Evolutionary conservation across 768 basidiomycete species (phyloP).

Genomic region (Termitomyces sp.): DNA sequence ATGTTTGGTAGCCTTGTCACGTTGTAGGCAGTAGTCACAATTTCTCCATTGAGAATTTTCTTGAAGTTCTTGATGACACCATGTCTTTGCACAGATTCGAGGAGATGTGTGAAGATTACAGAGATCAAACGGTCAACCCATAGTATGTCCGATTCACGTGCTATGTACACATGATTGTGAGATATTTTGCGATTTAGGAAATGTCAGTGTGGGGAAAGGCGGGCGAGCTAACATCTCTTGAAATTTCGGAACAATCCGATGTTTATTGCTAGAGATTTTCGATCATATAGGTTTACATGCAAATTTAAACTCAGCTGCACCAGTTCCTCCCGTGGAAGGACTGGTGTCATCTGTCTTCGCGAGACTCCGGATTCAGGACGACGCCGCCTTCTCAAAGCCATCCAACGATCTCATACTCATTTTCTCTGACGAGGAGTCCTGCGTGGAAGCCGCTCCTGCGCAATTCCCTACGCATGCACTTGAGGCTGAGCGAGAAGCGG

Average conservation of each 20-base stretch:
- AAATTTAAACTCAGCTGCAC: too few species aligned
- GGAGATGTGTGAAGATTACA: not conserved
- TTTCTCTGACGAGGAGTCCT: constrained; percentile 56
- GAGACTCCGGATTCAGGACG: constrained; percentile 44
- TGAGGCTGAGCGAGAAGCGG: constrained; percentile 69
- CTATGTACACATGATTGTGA: too few species aligned
- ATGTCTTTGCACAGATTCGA: not conserved
- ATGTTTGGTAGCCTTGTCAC: not conserved
- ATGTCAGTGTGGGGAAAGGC: too few species aligned
- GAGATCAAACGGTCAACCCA: too few species aligned
- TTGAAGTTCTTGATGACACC: not conserved
- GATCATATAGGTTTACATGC: too few species aligned
- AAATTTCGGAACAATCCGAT: too few species aligned
- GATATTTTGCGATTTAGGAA: too few species aligned
- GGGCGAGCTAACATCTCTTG: too few species aligned
- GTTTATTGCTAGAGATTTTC: too few species aligned
- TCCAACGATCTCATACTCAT: constrained; percentile 55
- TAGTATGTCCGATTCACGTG: too few species aligned
- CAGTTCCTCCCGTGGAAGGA: too few species aligned
- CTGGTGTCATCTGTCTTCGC: constrained; percentile 18
- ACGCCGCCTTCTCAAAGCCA: constrained; percentile 62
- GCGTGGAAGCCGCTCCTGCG: constrained; percentile 56
- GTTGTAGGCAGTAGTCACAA: not conserved
- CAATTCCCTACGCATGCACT: constrained; percentile 66
- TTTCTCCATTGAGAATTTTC: not conserved